Conservation (phyloP, 768 basidiomycete genomes). For the Hypholoma sublateritium region DNA sequence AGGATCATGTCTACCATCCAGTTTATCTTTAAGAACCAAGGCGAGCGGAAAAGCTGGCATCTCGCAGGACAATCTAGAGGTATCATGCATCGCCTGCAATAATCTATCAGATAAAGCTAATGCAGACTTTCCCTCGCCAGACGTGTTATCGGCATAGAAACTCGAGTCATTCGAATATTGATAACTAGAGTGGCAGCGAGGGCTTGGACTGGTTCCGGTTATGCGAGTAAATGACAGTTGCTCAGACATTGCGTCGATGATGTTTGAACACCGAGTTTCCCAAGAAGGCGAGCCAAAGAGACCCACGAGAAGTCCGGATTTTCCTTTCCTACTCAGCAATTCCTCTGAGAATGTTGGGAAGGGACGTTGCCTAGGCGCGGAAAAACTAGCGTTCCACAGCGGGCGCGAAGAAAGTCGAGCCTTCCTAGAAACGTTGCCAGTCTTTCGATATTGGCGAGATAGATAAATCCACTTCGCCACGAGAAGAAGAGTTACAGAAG, state of each 20-base stretch:
- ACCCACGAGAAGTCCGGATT: constrained; percentile 40
- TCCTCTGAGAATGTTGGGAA: too few relatives aligned
- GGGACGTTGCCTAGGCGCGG: too few relatives aligned
- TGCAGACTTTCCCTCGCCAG: too few relatives aligned
- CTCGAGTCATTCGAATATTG: too few relatives aligned
- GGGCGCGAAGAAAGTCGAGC: neutral
- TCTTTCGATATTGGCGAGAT: constrained; percentile 7
- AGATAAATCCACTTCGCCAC: constrained; percentile 19
- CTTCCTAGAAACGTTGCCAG: neutral
- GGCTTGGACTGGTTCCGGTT: neutral
- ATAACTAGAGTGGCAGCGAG: neutral
- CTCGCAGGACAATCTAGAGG: too few relatives aligned
- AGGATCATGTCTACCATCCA: too few relatives aligned
- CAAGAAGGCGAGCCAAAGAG: constrained; percentile 45
- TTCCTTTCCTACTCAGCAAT: constrained; percentile 10
- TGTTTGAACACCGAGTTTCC: constrained; percentile 35
- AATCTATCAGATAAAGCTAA: too few relatives aligned
- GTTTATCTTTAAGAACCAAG: too few relatives aligned
- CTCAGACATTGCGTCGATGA: constrained; percentile 1
- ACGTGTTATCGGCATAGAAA: too few relatives aligned
- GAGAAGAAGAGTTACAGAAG: constrained; percentile 17
- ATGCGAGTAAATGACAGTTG: neutral
- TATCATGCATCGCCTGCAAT: too few relatives aligned
- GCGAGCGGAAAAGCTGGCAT: too few relatives aligned
- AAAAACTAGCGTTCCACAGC: too few relatives aligned